Conservation (phyloP, 495 filamentous ascomycete species). For the Penicillium psychrofluorescens region DNA sequence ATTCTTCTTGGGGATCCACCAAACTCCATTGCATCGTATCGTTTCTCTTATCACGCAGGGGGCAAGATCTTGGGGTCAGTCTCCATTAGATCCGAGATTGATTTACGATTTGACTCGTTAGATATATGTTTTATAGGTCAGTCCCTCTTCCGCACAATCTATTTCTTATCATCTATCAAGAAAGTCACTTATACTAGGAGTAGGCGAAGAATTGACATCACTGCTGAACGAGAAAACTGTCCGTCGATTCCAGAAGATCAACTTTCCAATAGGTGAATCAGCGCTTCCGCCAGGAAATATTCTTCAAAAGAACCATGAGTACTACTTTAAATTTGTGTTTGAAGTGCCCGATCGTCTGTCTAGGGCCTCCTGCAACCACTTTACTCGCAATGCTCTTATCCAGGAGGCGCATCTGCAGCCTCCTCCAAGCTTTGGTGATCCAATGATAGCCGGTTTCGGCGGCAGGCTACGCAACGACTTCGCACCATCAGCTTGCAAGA, state of each 20-base stretch:
- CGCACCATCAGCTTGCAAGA: slow-evolving; percentile 57
- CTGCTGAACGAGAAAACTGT: slow-evolving; percentile 3
- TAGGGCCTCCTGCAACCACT: slow-evolving; percentile 43
- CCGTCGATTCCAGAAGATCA: slow-evolving; percentile 53
- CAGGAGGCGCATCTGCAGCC: slow-evolving; percentile 59
- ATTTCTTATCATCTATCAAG: not conserved
- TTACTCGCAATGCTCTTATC: slow-evolving; percentile 29
- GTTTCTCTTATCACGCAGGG: not conserved
- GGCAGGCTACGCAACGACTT: slow-evolving; percentile 52
- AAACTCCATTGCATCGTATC: not conserved
- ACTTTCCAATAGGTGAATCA: slow-evolving; percentile 54
- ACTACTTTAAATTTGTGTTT: slow-evolving; percentile 65
- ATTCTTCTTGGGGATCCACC: not conserved
- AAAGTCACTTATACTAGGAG: not conserved
- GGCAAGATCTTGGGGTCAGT: not conserved
- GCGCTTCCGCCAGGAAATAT: slow-evolving; percentile 52
- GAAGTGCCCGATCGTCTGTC: slow-evolving; percentile 61
- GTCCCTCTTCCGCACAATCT: not conserved
- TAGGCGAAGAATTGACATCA: slow-evolving; percentile 8
- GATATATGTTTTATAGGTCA: slow-evolving; percentile 1
- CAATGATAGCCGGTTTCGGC: slow-evolving; percentile 20
- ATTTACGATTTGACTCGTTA: not conserved
- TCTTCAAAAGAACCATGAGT: slow-evolving; percentile 48
- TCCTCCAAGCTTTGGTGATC: slow-evolving; percentile 60
- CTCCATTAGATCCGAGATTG: not conserved